A percentile compares a stretch with the other conserved stretches of the same genome.
Conservation (phyloP, 371 early-diverging fungal genomes). For the Mucor irregularis region DNA sequence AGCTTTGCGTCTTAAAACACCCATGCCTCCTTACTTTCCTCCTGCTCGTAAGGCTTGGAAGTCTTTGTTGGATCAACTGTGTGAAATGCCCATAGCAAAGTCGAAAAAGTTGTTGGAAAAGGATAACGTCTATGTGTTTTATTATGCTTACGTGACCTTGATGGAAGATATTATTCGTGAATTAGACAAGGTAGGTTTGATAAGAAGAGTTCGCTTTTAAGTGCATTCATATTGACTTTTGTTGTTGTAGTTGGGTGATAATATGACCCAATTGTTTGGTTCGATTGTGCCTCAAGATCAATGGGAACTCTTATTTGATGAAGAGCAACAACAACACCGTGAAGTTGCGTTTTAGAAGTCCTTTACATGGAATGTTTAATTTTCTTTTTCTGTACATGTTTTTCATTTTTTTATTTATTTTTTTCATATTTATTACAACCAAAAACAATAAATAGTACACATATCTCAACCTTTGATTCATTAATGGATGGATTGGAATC, state of each 20-base stretch:
- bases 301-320: slow-evolving; percentile 47
- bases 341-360: no score
- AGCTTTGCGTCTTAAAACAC: slow-evolving; percentile 77
- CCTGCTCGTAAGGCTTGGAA: slow-evolving; percentile 60
- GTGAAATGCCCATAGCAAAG: slow-evolving; percentile 51
- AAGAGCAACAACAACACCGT: slow-evolving; percentile 16
- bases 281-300: slow-evolving; percentile 43
- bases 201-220: background rate
- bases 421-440: no score
- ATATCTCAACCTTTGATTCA: no score
- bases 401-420: no score
- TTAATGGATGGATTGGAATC: no score
- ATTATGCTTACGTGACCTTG: slow-evolving; percentile 78
- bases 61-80: slow-evolving; percentile 44
- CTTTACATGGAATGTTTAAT: no score
- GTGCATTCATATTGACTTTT: background rate
- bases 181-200: slow-evolving; percentile 44
- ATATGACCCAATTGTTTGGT: slow-evolving; percentile 47
- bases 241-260: slow-evolving; percentile 33
- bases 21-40: slow-evolving; percentile 82
- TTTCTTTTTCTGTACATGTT: no score
- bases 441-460: no score
- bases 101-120: slow-evolving; percentile 48
- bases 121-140: slow-evolving; percentile 70
- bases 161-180: slow-evolving; percentile 84